phyloP scores from a whole-genome alignment of 164 flowering plant genomes.

The Vitis rotundifolia region DNA sequence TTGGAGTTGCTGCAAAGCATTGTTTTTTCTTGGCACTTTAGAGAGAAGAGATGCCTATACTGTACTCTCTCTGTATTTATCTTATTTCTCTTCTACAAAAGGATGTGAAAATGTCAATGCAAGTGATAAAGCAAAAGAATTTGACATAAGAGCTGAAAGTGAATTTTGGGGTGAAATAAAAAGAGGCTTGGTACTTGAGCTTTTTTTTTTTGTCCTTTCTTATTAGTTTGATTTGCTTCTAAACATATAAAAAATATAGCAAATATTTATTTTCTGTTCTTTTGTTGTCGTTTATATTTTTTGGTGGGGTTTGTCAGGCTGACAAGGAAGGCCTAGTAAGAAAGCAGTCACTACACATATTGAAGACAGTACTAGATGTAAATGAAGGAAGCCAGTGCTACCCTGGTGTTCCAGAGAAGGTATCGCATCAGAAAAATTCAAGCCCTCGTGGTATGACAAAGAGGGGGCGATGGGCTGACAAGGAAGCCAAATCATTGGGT shows the following conservation, averaged over 20 bases:
- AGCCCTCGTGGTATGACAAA: slow-evolving; percentile 47
- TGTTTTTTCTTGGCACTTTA: slow-evolving; percentile 59
- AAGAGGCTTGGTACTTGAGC: slow-evolving; percentile 72
- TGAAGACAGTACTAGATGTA: slow-evolving; percentile 47
- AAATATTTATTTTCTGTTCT: background rate
- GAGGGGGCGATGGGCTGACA: slow-evolving; percentile 81
- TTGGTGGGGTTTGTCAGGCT: slow-evolving; percentile 44
- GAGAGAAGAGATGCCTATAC: slow-evolving; percentile 85
- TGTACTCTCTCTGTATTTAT: slow-evolving; percentile 67
- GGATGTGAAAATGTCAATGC: slow-evolving; percentile 25
- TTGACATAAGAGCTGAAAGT: slow-evolving; percentile 56
- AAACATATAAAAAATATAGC: background rate
- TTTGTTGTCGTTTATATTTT: background rate
- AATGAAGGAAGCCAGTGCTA: slow-evolving; percentile 25
- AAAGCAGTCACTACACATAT: slow-evolving; percentile 76
- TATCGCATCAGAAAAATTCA: slow-evolving; percentile 25
- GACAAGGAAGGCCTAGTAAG: slow-evolving; percentile 78
- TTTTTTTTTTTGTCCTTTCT: background rate
- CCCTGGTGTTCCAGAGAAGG: slow-evolving; percentile 27
- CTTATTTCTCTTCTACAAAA: slow-evolving; percentile 36
- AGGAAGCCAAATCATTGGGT: slow-evolving; percentile 90
- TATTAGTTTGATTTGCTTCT: background rate
- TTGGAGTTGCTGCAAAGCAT: slow-evolving; percentile 73
- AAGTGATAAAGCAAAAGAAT: slow-evolving; percentile 31
- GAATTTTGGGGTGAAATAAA: slow-evolving; percentile 83